Evolutionary conservation across 2,329 filamentous ascomycete genomes (phyloP), one percentile per base, ranked within the genome.

Genomic region (Erysiphe pulchra): DNA sequence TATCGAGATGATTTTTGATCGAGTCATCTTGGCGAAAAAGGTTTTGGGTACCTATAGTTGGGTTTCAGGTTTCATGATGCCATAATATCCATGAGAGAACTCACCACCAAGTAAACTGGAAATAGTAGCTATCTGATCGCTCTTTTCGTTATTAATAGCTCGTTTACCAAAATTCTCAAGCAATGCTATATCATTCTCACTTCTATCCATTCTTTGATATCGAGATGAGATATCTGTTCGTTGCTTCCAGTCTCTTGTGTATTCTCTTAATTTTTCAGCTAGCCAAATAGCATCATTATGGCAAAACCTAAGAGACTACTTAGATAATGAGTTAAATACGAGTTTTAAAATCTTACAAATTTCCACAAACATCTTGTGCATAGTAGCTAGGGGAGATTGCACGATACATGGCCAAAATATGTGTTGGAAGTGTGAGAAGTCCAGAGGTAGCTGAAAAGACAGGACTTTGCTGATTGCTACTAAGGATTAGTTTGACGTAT

Each of bases 381-480:
- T 90, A 90, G 54, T 80, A 81, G 47, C 79, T 71, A 0, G 78
- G 74, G 5, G 81, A 79, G 2, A 84, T 73, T 3, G 81, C 80
- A 44, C 82, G 69, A 59, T 85, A 90, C 61, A 86, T 73, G n/a
- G 80, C 80, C 39, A 90, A 63, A 1, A 77, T 68, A 16, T 84
- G 69, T 0, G 75, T 79, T 1, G 82, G 81, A 3, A 90, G 62
- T 33, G 68, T 69, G 54, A 84, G 84, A 0, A 90, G 64, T 0
- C 76, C 80, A 8, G 71, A 65, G 0, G 77, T 78, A 4, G 78
- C 79, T 12, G 77, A 65, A 1, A 75, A 69, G 44, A 87, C 73
- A 0, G 77, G 69, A 33, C 54, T 37, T 17, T 24, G 20, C 2
- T 33, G n/a, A 6, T 40, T 46, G 4, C 42, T 34, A 24, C 18